Conservation (phyloP, 2,329 filamentous ascomycete species). For the Leptographium flavum region DNA sequence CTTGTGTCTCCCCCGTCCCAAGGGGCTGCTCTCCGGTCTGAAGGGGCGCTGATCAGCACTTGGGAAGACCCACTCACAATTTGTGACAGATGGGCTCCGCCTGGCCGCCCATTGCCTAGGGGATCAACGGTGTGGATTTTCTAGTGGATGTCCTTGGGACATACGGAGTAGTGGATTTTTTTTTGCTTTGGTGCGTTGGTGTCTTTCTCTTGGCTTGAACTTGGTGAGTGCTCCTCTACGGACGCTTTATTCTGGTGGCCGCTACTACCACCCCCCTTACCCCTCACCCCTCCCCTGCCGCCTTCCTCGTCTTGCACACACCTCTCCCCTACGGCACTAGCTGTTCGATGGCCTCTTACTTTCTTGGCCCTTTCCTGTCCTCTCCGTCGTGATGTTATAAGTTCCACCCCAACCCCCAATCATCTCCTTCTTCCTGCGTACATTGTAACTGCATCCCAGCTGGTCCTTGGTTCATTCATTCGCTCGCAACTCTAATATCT, state of each 20-base stretch:
- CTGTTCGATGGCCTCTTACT: background rate
- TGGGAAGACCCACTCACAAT: conserved; percentile 33
- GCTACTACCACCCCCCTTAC: too few species aligned
- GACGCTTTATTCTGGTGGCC: too few species aligned
- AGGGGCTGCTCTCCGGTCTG: background rate
- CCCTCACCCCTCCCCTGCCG: too few species aligned
- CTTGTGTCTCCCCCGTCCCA: background rate
- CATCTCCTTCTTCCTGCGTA: conserved; percentile 7
- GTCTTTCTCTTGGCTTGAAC: background rate
- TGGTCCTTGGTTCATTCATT: conserved; percentile 20
- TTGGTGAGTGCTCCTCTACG: too few species aligned
- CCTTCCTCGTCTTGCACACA: too few species aligned
- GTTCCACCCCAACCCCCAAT: conserved; percentile 24
- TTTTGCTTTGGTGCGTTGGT: too few species aligned
- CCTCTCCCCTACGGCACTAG: too few species aligned
- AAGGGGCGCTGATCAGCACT: conserved; percentile 12
- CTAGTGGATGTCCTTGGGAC: conserved; percentile 2
- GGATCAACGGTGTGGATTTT: conserved; percentile 27
- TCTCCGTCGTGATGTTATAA: conserved; percentile 25
- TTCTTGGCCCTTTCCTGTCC: background rate
- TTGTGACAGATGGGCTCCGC: conserved; percentile 35
- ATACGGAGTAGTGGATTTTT: conserved; percentile 5
- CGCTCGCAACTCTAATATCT: conserved; percentile 10
- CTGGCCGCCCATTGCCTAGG: conserved; percentile 25
- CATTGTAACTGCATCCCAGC: conserved; percentile 13